Percentiles rank a stretch among this genome's conserved stretches.
phyloP scores from a whole-genome alignment of 345 rosid genomes.

The Geranium brycei region DNA sequence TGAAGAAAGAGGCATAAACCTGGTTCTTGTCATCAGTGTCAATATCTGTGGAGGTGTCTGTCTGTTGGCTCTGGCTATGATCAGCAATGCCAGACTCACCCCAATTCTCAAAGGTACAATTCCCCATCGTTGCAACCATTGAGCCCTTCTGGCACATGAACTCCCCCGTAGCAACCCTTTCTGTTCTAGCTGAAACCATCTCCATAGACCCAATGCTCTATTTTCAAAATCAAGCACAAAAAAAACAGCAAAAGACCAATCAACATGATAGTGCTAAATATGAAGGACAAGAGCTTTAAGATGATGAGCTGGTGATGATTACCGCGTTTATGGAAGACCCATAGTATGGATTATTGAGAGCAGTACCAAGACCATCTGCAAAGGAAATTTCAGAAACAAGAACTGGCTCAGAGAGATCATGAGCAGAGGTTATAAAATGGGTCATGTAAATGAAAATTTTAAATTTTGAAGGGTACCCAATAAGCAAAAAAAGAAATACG shows the following conservation, averaged over 20 bases:
- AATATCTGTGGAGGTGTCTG: conserved; percentile 78
- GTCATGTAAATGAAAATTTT: too few species aligned
- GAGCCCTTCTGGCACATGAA: conserved; percentile 25
- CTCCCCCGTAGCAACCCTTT: neutral
- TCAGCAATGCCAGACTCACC: conserved; percentile 63
- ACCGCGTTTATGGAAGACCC: conserved; percentile 46
- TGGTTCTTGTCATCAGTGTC: conserved; percentile 66
- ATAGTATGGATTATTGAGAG: conserved; percentile 34
- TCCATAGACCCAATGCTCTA: neutral
- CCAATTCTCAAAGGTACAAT: conserved; percentile 54
- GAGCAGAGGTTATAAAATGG: too few species aligned
- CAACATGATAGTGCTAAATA: neutral
- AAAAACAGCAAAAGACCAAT: neutral
- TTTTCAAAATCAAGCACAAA: neutral
- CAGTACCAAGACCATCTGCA: conserved; percentile 40
- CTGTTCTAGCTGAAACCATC: neutral
- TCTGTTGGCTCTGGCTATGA: conserved; percentile 48
- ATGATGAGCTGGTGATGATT: conserved; percentile 13
- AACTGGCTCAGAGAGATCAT: conserved; percentile 2
- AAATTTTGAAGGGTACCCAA: neutral
- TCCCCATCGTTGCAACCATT: conserved; percentile 34
- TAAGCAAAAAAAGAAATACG: neutral
- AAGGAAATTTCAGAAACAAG: neutral
- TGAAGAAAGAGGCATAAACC: conserved; percentile 19
- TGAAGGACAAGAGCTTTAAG: too few species aligned